Base-by-base conservation (phyloP, 805 yeast species). In the Ogataea haglerorum region DNA sequence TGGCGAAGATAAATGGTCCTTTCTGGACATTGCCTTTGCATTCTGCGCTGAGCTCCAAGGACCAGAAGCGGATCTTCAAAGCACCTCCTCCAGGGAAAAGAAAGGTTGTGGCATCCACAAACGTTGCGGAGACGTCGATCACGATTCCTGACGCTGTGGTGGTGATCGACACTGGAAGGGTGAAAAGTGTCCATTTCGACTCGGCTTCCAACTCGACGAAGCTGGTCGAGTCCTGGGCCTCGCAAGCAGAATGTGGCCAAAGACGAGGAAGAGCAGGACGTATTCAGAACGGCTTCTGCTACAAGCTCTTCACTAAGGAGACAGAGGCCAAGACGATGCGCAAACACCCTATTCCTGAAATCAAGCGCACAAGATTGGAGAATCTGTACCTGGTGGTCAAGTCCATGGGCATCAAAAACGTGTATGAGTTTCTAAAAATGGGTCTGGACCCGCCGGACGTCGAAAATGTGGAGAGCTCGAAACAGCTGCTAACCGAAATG, bases 191-290 rank as follows among this genome's bases (percentile, higher is more conserved):
- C 53, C 73, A 76, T 19, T 91, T 80, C 56, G 90, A 87, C 56
- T 54, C 87, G 0, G 69, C 66, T 26, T 68, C 79, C 12, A 85
- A 85, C 51, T 75, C 89, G 5, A 80, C 93, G 0, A 76, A 76
- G 39, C 69, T 91, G 34, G 69, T 79, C 4, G 97, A 91, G 53
- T 70, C 73, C 4, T 91, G 95, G 88, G 87, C 88, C 16, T 90
- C 98, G 0, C 76, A 76, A 47, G 97, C 98, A 0, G 96, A 95
- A 54, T 82, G 82, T 16, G 75, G 79, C 16, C 99, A 91, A 63
- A 76, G 99, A 65, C 72, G 96, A 60, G 99, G 99, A 60, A 85
- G 99, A 69, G 91, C 97, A n/a, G 99, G 99, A 48, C 90, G 99
- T 75, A 88, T 91, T 10, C 76, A 81, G 25, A 70, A 70, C 18